These are phyloP conservation scores for Grigorovia humatica DNA, from an alignment of 805 yeast species.

Conservation along the genomic window DNA sequence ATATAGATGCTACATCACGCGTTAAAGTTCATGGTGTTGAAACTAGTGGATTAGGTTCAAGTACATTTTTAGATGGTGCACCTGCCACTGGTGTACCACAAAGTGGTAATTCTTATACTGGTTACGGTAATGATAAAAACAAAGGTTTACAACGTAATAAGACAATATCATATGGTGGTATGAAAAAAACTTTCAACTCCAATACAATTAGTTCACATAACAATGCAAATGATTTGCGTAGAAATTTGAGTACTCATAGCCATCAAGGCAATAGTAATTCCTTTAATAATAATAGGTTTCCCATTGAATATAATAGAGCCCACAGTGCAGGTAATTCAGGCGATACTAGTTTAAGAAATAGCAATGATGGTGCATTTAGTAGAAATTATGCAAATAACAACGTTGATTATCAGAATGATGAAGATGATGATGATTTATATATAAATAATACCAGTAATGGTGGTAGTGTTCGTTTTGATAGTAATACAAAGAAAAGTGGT, in stretches of 20 bases:
- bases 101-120: background rate
- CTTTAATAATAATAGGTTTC: background rate
- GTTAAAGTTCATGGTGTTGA: constrained; percentile 74
- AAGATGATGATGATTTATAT: constrained; percentile 25
- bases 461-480: constrained; percentile 19
- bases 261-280: constrained; percentile 3
- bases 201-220: constrained; percentile 27
- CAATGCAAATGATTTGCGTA: constrained; percentile 10
- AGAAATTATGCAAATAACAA: background rate
- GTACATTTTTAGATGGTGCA: constrained; percentile 92
- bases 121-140: constrained; percentile 18
- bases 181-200: background rate
- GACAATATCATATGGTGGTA: constrained; percentile 56
- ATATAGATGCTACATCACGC: constrained; percentile 61
- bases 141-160: constrained; percentile 64
- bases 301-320: background rate
- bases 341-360: constrained; percentile 13
- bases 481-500: constrained; percentile 16
- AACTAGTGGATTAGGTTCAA: constrained; percentile 81
- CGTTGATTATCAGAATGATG: constrained; percentile 7
- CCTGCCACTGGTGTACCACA: constrained; percentile 54
- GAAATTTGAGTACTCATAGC: constrained; percentile 9
- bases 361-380: constrained; percentile 7
- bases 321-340: background rate
- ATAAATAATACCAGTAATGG: constrained; percentile 4